These are phyloP conservation scores for Coemansia sp. DNA, from an alignment of 192 early-diverging fungal genomes.

Conservation along the genomic window DNA sequence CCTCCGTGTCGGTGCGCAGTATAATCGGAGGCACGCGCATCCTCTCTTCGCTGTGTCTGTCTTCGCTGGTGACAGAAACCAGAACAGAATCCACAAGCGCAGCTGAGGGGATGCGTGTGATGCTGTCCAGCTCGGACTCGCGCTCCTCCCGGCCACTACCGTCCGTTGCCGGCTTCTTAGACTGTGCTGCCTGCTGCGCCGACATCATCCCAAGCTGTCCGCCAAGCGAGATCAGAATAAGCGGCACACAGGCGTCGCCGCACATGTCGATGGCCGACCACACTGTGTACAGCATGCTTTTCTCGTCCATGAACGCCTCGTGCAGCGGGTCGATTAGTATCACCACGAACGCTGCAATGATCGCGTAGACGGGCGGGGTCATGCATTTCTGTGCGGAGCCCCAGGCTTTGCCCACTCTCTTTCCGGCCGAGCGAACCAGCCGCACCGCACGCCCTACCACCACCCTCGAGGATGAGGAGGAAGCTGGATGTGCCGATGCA, in stretches of 20 bases:
- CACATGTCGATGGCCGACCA: conserved; percentile 71
- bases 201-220: conserved; percentile 62
- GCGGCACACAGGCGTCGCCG: conserved; percentile 75
- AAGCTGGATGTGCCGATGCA: conserved; percentile 13
- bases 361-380: conserved; percentile 74
- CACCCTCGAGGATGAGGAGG: not conserved
- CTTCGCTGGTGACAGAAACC: not conserved
- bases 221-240: conserved; percentile 75
- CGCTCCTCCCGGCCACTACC: too few species aligned
- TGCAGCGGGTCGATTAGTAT: conserved; percentile 68
- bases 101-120: not conserved
- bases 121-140: not conserved
- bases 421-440: not conserved
- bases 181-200: conserved; percentile 8
- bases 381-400: conserved; percentile 43
- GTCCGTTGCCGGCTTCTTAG: not conserved
- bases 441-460: not conserved
- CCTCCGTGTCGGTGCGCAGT: conserved; percentile 29
- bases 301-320: conserved; percentile 58
- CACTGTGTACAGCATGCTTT: conserved; percentile 59
- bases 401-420: not conserved
- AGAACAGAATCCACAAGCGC: not conserved
- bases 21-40: conserved; percentile 26
- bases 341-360: conserved; percentile 63
- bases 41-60: not conserved